phyloP scores from a whole-genome alignment of 106 monocot genomes.

The Dendrobium nobile region DNA sequence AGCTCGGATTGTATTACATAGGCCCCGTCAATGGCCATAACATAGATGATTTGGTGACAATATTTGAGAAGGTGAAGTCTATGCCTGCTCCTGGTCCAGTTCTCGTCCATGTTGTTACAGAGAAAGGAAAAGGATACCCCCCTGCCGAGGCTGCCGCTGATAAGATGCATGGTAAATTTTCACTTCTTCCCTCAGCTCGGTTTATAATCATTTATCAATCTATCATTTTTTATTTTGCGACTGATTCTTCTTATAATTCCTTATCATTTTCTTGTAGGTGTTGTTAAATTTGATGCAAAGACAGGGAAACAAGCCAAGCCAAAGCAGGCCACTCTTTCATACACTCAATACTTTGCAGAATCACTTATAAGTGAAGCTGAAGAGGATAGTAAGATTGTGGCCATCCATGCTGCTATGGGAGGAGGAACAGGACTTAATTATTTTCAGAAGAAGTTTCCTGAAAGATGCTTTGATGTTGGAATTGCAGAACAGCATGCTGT shows the following conservation, averaged over 20 bases:
- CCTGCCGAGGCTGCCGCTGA: conserved; percentile 75
- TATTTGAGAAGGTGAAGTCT: conserved; percentile 58
- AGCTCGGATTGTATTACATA: conserved; percentile 81
- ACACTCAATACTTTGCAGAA: conserved; percentile 80
- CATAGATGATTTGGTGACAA: conserved; percentile 57
- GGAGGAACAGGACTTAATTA: conserved; percentile 84
- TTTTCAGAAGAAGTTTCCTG: conserved; percentile 68
- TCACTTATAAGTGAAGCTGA: conserved; percentile 74
- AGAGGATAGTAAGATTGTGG: conserved; percentile 58
- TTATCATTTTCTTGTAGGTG: conserved; percentile 28
- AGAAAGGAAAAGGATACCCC: conserved; percentile 83
- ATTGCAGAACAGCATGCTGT: conserved; percentile 96
- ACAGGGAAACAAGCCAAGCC: conserved; percentile 74
- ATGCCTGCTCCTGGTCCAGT: conserved; percentile 84
- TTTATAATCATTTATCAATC: background rate
- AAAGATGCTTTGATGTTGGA: conserved; percentile 86
- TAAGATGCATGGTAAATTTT: conserved; percentile 56
- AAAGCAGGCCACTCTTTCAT: conserved; percentile 51
- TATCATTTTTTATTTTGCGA: background rate
- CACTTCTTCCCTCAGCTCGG: background rate
- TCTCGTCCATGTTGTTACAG: conserved; percentile 78
- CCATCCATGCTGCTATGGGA: conserved; percentile 93
- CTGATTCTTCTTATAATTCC: background rate
- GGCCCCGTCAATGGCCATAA: conserved; percentile 86
- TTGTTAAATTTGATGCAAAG: conserved; percentile 62